Conservation (phyloP, 306 rosid species). For the Castanea mollissima region DNA sequence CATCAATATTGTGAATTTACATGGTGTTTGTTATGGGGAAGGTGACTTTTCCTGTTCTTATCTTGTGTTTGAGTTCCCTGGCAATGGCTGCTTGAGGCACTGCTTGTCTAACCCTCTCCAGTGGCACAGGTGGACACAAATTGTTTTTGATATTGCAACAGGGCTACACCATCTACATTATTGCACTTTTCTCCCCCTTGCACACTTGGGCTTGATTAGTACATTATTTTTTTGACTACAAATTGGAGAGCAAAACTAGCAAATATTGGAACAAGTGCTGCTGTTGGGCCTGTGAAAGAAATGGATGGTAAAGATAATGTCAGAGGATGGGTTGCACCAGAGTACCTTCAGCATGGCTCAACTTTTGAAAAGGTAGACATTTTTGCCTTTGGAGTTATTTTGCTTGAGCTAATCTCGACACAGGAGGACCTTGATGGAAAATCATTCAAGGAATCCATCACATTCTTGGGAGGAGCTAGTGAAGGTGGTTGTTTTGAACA, state of each 20-base stretch:
- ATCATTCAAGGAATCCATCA: slow-evolving; percentile 40
- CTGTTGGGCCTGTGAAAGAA: slow-evolving; percentile 1
- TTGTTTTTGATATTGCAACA: slow-evolving; percentile 64
- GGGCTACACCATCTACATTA: slow-evolving; percentile 67
- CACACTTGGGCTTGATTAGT: slow-evolving; percentile 47
- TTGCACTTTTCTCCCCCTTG: slow-evolving; percentile 59
- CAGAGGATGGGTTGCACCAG: slow-evolving; percentile 41
- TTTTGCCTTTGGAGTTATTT: slow-evolving; percentile 63
- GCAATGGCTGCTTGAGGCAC: slow-evolving; percentile 57
- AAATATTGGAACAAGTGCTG: slow-evolving; percentile 36
- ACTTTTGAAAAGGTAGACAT: slow-evolving; percentile 54
- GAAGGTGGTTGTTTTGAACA: slow-evolving; percentile 63
- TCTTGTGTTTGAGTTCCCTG: slow-evolving; percentile 60
- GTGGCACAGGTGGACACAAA: slow-evolving; percentile 54
- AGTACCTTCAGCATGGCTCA: slow-evolving; percentile 15
- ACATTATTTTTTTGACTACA: slow-evolving; percentile 47
- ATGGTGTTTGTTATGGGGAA: slow-evolving; percentile 61
- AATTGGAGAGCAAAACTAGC: slow-evolving; percentile 57
- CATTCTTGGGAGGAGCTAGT: slow-evolving; percentile 49
- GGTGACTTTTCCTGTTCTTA: slow-evolving; percentile 45
- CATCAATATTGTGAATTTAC: slow-evolving; percentile 57
- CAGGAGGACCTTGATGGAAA: slow-evolving; percentile 48
- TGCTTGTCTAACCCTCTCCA: slow-evolving; percentile 12
- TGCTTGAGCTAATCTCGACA: slow-evolving; percentile 65
- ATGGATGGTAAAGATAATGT: background rate